A percentile compares a stretch with the other conserved stretches of the same genome.
Conservation (phyloP, 108 stramenopile genomes). For the Craspedostauros australis region DNA sequence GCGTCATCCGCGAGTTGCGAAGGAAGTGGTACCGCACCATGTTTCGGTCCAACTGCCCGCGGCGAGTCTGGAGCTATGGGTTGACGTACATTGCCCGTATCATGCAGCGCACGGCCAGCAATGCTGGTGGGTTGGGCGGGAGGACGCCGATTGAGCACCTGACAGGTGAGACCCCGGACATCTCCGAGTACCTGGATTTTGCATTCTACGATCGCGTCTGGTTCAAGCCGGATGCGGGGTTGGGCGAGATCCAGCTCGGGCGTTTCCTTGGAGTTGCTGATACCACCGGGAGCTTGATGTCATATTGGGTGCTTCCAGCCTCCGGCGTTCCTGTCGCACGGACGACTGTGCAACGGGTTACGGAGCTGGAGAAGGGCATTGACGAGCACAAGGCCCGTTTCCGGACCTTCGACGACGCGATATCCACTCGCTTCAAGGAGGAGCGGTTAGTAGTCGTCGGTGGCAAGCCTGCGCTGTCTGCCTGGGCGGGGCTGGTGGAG, state of each 20-base stretch:
- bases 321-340: constrained; percentile 10
- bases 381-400: background rate
- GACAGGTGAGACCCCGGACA: constrained; percentile 31
- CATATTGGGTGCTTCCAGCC: constrained; percentile 14
- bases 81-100: constrained; percentile 9
- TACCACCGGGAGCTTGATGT: constrained; percentile 19
- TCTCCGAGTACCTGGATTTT: constrained; percentile 36
- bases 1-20: constrained; percentile 13
- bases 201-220: constrained; percentile 31
- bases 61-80: constrained; percentile 25
- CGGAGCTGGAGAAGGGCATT: constrained; percentile 1
- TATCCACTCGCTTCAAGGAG: background rate
- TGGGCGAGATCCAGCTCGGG: constrained; percentile 3
- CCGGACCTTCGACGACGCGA: constrained; percentile 1
- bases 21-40: constrained; percentile 3
- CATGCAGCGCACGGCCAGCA: constrained; percentile 4
- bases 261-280: constrained; percentile 24
- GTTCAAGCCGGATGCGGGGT: constrained; percentile 15
- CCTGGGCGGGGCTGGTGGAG: background rate
- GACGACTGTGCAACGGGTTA: constrained; percentile 21
- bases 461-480: background rate
- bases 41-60: constrained; percentile 1
- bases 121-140: background rate
- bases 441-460: background rate
- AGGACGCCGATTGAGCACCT: constrained; percentile 9